Evolutionary conservation across 2,329 filamentous ascomycete genomes (phyloP), one percentile per base, ranked within the genome.

Genomic region (Neoscytalidium dimidiatum): DNA sequence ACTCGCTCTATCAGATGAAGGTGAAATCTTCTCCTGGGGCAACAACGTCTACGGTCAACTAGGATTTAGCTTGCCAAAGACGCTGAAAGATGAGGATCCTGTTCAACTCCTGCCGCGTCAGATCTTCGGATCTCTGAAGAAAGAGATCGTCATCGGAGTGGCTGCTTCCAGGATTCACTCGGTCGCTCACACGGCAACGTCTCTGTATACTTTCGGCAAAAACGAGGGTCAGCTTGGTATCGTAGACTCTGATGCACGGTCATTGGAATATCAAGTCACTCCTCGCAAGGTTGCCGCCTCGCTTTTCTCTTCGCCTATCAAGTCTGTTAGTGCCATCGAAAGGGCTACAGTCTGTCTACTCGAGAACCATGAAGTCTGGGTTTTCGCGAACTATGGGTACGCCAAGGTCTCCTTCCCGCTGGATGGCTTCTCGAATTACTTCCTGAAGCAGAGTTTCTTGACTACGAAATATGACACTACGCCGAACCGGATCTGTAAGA

Each of bases 21-120:
- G 95, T n/a, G 92, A 96, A 69, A 86, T 97, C 5, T 97, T 92
- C 82, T 95, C 92, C 1, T 99, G 95, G 95, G 95, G 95, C 7
- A 91, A 90, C 69, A 98, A 97, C 71, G 88, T 85, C 7, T 89
- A 87, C 73, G 92, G 90, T 1, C 94, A 98, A 74, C 84, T 99
- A 14, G 95, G 95, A 4, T 98, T 97, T 75, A 81, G 85, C 19
- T 81, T 97, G 17, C 92, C 93, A 1, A 83, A 83, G 67, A 85
- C 89, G 1, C 77, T 82, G 8, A 86, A 87, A 62, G 92, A 97
- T 60, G 91, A 97, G 71, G 91, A 95, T 66, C 90, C 94, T 0
- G 90, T 95, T 69, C 94, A 93, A 70, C 84, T 87, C 3, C 85
- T 87, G 0, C 95, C 95, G 0, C 88, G 92, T 19, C 95, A 97